Conservation (phyloP, 1,139 yeast species). For the Nakaseomyces kungkrabaensis region DNA sequence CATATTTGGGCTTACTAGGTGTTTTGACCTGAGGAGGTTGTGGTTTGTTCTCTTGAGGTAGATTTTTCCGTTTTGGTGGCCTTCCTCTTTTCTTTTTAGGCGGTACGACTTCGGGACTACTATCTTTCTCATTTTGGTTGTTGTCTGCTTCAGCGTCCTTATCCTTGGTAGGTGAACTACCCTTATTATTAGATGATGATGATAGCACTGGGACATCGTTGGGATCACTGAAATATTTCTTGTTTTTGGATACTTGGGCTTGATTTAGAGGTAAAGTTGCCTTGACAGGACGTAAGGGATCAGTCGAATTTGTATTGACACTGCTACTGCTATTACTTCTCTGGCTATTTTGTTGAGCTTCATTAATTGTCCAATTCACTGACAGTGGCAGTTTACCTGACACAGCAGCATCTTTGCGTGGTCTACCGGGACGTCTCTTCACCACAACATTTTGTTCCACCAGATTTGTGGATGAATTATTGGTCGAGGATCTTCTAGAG, state of each 20-base stretch:
- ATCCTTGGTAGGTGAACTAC: neutral
- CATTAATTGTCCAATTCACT: slow-evolving; percentile 1
- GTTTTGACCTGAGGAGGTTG: slow-evolving; percentile 6
- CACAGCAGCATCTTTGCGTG: slow-evolving; percentile 19
- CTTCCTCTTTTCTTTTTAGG: slow-evolving; percentile 26
- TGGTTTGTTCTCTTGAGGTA: too few species aligned
- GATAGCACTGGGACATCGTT: slow-evolving; percentile 10
- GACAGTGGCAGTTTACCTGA: slow-evolving; percentile 4
- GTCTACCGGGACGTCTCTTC: slow-evolving; percentile 29
- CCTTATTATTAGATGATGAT: neutral
- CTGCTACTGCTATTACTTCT: neutral
- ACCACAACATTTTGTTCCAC: neutral
- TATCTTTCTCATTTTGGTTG: neutral
- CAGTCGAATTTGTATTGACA: neutral
- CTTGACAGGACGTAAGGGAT: neutral
- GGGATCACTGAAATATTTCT: slow-evolving; percentile 30
- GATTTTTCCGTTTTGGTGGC: slow-evolving; percentile 25
- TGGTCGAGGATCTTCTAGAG: neutral
- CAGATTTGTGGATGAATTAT: neutral
- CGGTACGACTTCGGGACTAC: slow-evolving; percentile 1
- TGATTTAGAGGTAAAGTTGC: neutral
- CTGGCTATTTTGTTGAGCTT: neutral
- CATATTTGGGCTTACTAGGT: neutral
- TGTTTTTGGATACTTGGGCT: slow-evolving; percentile 23
- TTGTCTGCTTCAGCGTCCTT: neutral